phyloP scores from a whole-genome alignment of 805 yeast species.

The Ogataea salicorniae region DNA sequence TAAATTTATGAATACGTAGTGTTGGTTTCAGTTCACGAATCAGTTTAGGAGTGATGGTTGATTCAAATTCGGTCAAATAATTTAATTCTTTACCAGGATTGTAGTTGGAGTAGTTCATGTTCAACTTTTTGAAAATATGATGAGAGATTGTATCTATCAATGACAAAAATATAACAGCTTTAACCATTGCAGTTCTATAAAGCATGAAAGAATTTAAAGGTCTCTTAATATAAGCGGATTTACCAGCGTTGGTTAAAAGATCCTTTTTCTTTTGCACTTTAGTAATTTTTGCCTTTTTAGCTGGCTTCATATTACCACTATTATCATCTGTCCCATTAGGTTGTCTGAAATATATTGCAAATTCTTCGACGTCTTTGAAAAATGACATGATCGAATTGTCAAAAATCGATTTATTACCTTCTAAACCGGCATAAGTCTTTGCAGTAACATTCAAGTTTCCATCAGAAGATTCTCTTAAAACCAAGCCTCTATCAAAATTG shows the following conservation, averaged over 20 bases:
- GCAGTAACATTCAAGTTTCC: slow-evolving; percentile 15
- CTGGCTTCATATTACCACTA: neutral
- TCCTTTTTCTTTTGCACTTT: neutral
- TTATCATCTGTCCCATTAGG: slow-evolving; percentile 15
- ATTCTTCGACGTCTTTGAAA: slow-evolving; percentile 19
- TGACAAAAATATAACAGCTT: slow-evolving; percentile 30
- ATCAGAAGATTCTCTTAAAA: slow-evolving; percentile 15
- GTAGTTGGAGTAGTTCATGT: slow-evolving; percentile 14
- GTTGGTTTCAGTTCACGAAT: slow-evolving; percentile 6
- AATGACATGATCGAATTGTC: slow-evolving; percentile 19
- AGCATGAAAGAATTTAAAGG: slow-evolving; percentile 46
- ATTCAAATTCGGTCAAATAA: slow-evolving; percentile 10
- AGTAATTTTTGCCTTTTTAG: too few relatives aligned
- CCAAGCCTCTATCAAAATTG: slow-evolving; percentile 17
- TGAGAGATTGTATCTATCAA: slow-evolving; percentile 22
- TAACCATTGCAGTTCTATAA: slow-evolving; percentile 39
- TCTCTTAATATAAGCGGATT: slow-evolving; percentile 32
- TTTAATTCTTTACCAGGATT: slow-evolving; percentile 12
- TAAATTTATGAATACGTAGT: slow-evolving; percentile 27
- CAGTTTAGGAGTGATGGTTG: slow-evolving; percentile 5
- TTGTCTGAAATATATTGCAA: slow-evolving; percentile 22
- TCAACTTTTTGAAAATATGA: slow-evolving; percentile 12
- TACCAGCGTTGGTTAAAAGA: neutral
- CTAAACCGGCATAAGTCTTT: slow-evolving; percentile 27
- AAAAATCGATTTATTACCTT: slow-evolving; percentile 10